Conservation (phyloP, 441 rosid species). For the Melianthus villosus region DNA sequence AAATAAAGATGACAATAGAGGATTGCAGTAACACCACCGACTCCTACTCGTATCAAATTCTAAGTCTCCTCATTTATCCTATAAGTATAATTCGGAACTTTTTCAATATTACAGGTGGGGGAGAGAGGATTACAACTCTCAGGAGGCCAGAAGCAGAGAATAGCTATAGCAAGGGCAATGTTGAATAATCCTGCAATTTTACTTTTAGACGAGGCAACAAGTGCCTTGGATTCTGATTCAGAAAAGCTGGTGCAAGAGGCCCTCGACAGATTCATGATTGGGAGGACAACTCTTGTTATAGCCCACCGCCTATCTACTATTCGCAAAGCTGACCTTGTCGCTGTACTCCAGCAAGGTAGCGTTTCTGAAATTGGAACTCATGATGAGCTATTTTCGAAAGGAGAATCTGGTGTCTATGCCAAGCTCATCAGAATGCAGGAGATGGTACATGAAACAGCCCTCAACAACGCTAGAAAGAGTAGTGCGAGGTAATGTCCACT, state of each 20-base stretch:
- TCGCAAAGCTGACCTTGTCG: conserved; percentile 94
- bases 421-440: conserved; percentile 93
- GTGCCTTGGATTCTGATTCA: conserved; percentile 93
- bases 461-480: conserved; percentile 24
- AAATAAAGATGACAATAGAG: neutral
- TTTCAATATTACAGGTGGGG: conserved; percentile 63
- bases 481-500: conserved; percentile 58
- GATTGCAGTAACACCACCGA: too few species aligned
- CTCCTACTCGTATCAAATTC: too few species aligned
- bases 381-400: conserved; percentile 79
- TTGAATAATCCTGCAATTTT: conserved; percentile 92
- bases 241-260: conserved; percentile 98
- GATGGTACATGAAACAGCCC: conserved; percentile 80
- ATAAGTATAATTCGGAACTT: too few species aligned
- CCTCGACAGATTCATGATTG: conserved; percentile 93
- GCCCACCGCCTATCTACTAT: conserved; percentile 97
- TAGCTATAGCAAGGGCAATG: conserved; percentile 97
- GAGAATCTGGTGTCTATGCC: conserved; percentile 77
- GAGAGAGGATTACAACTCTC: conserved; percentile 96
- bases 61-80: too few species aligned
- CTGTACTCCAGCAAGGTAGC: conserved; percentile 88
- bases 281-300: conserved; percentile 87
- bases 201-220: conserved; percentile 88
- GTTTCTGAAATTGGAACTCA: conserved; percentile 88
- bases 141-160: conserved; percentile 96